Base-by-base conservation (phyloP, 495 filamentous ascomycete genomes). In the Penicillium argentinense region DNA sequence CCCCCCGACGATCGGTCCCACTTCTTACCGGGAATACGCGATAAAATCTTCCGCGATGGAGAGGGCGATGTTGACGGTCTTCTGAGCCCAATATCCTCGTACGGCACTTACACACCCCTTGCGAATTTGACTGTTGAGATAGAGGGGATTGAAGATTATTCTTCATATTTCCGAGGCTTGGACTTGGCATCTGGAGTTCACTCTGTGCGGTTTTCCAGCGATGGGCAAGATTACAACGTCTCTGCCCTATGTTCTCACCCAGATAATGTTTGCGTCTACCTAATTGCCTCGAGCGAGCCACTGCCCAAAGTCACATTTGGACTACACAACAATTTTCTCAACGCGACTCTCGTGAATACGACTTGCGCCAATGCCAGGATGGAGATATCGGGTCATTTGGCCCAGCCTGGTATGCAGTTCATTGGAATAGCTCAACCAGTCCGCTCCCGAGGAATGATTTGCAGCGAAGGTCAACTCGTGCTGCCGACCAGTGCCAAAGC, bases 211-310 rank as follows among this genome's bases (percentile, higher is more conserved):
- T 53, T 38, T 9, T 29, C 39, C 4, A 53, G 37, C 3, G 39
- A 14, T 2, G 22, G 21, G 1, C 37, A 45, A 14, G 17, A 8
- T 0, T 53, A 42, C 19, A 43, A 36, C 28, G 33, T 30, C 14
- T 53, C 44, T 3, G 39, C 39, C 14, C 64, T 67, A 34, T 79
- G 75, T 49, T 74, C 71, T 2, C 71, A 73, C 45, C 75, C 74
- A 5, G 71, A 73, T 34, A 59, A 76, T 25, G 67, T 70, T 36
- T 79, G 76, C 39, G 52, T 76, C 8, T 78, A 79, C 40, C 53
- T 67, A 8, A 48, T 77, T 2, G 34, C 40, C 0, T 68, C 69
- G 3, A 50, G 58, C 4, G 37, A 42, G 9, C n/a, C 58, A 3
- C 48, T 77, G 13, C 64, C 72, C 4, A 42, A 54, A 5, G 56